Evolutionary conservation across 2,329 filamentous ascomycete genomes (phyloP).

Genomic region (Aureobasidium vineae): DNA sequence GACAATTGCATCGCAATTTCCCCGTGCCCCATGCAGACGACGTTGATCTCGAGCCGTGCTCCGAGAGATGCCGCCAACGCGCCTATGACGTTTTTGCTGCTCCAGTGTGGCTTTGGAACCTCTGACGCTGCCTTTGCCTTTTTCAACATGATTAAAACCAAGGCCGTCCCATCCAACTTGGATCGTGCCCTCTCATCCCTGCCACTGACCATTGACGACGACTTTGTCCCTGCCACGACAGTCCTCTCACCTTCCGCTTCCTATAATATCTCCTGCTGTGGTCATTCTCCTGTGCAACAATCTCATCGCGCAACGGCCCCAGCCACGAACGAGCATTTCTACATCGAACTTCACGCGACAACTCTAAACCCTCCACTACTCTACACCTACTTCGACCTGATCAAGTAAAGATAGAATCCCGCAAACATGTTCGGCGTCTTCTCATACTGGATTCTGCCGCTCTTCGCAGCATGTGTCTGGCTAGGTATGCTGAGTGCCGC

Average conservation of each 20-base stretch:
- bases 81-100: conserved; percentile 15
- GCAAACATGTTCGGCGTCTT: conserved; percentile 45
- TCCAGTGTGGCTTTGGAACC: neutral
- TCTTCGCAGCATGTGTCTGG: conserved; percentile 65
- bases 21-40: neutral
- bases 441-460: conserved; percentile 63
- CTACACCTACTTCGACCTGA: neutral
- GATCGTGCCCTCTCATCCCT: conserved; percentile 5
- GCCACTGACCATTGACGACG: conserved; percentile 9
- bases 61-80: neutral
- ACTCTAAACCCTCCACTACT: neutral
- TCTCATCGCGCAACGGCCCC: conserved; percentile 12
- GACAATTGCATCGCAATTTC: conserved; percentile 10
- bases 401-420: neutral
- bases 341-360: neutral
- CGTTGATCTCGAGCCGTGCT: conserved; percentile 4
- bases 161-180: conserved; percentile 1
- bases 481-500: conserved; percentile 42
- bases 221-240: neutral
- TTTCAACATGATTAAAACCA: conserved; percentile 3
- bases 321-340: conserved; percentile 11
- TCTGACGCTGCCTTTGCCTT: conserved; percentile 20
- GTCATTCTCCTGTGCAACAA: neutral
- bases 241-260: neutral
- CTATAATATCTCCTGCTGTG: neutral